Evolutionary conservation across 805 yeast genomes (phyloP), one percentile per base, ranked within the genome.

Genomic region (Danielia reshetovae): DNA sequence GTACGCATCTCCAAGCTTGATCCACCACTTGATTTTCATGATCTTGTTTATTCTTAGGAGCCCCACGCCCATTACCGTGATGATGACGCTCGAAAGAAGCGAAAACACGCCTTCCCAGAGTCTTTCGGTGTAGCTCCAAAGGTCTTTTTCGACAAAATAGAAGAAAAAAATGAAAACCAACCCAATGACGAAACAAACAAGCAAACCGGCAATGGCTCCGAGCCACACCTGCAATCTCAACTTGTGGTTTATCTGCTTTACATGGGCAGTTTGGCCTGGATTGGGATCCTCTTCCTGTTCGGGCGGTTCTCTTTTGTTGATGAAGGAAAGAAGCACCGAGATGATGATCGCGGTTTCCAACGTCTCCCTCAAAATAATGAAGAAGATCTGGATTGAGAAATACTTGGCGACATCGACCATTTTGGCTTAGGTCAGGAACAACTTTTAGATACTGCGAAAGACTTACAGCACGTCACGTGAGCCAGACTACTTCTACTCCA

Each of bases 61-160:
- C 35, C 90, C 83, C 22, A 86, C 52, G 0, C 96, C 96, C 96
- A 88, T 87, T 6, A 80, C 62, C 1, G 95, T 84, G 40, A 88
- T 88, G 39, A 88, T 77, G 2, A 82, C 50, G 13, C 93, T 76
- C 3, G 95, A 87, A 19, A 87, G 56, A 10, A 89, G 68, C 47
- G 90, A 82, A 52, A 88, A 78, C 1, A 79, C 60, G 6, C 95
- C 95, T 55, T 88, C 97, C 85, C 95, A 88, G 34, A 85, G 69
- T 49, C 93, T 77, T 55, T 88, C 97, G 26, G 96, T 82, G 40
- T 78, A 64, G 7, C 89, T 75, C 96, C 96, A 88, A 35, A 85
- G 62, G 60, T 88, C 94, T 17, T 80, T 77, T 11, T 96, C 96
- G 19, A 89, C 62, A 29, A 79, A 54, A 51, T 87, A 86, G 57